phyloP scores from a whole-genome alignment of 129 eudicot species.

The Oenanthe sinensis region DNA sequence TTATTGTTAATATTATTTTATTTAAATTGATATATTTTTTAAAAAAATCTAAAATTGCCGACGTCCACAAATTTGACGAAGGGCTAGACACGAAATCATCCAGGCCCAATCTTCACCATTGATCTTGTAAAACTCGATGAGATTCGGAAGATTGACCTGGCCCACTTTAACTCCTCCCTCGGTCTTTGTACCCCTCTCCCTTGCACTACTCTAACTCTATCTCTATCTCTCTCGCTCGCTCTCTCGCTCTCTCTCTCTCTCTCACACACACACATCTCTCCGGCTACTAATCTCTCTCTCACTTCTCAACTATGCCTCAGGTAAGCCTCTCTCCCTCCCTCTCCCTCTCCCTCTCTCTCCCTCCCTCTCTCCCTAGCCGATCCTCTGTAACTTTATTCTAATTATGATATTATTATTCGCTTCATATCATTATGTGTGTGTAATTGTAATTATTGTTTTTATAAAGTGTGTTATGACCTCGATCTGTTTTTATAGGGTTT shows the following conservation, averaged over 20 bases:
- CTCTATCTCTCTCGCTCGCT: background rate
- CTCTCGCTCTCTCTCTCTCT: background rate
- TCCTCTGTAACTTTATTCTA: background rate
- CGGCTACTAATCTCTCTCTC: background rate
- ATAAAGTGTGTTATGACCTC: background rate
- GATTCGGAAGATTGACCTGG: conserved; percentile 1
- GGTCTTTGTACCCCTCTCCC: conserved; percentile 1
- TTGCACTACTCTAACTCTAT: background rate
- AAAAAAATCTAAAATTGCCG: background rate
- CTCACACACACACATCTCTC: background rate
- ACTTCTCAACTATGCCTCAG: background rate
- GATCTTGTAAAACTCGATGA: background rate
- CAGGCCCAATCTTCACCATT: background rate
- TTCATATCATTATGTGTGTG: background rate
- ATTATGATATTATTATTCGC: background rate
- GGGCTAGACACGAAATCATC: background rate
- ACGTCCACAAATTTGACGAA: background rate
- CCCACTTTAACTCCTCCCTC: conserved; percentile 5
- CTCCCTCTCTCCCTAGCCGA: no score
- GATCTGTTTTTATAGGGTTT: background rate
- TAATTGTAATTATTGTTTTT: background rate
- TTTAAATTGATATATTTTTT: no score
- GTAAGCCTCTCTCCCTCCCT: background rate
- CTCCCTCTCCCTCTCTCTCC: background rate
- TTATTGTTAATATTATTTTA: no score